Evolutionary conservation across 805 yeast species (phyloP).

Genomic region (Yamadazyma paraphyllophila): DNA sequence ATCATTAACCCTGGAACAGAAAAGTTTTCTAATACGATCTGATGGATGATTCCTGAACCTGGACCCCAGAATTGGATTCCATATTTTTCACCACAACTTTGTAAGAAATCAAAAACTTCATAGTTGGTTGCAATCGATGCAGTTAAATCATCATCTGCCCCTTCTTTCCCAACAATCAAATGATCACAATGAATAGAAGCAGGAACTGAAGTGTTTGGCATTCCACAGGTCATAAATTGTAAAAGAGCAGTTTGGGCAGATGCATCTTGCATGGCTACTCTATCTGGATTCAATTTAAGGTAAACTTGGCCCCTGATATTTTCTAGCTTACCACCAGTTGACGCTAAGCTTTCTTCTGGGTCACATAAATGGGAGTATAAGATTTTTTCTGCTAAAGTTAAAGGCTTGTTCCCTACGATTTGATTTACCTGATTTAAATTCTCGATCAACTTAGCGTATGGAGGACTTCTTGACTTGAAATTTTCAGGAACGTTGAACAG

Average conservation of each 20-base stretch:
- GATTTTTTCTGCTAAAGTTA: conserved; percentile 93
- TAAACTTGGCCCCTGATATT: conserved; percentile 83
- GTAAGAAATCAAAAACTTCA: conserved; percentile 93
- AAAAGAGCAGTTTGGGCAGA: conserved; percentile 98
- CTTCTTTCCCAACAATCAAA: conserved; percentile 93
- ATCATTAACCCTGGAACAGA: conserved; percentile 96
- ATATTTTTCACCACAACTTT: conserved; percentile 89
- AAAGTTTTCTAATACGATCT: conserved; percentile 94
- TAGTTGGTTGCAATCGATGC: conserved; percentile 81
- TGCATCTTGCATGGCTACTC: conserved; percentile 99
- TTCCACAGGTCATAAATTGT: conserved; percentile 97
- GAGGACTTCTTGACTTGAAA: conserved; percentile 75
- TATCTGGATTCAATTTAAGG: conserved; percentile 90
- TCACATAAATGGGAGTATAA: conserved; percentile 88
- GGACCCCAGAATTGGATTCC: conserved; percentile 99
- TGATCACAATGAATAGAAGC: conserved; percentile 98
- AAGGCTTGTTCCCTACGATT: conserved; percentile 66
- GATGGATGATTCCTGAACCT: conserved; percentile 98
- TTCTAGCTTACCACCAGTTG: conserved; percentile 45
- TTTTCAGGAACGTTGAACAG: conserved; percentile 51
- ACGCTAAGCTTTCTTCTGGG: conserved; percentile 75
- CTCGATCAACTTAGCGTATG: conserved; percentile 70
- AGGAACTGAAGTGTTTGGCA: conserved; percentile 85
- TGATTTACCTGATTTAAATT: conserved; percentile 63
- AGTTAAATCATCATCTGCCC: conserved; percentile 80